Base-by-base conservation (phyloP, 768 basidiomycete species). In the Tulasnella sp. region DNA sequence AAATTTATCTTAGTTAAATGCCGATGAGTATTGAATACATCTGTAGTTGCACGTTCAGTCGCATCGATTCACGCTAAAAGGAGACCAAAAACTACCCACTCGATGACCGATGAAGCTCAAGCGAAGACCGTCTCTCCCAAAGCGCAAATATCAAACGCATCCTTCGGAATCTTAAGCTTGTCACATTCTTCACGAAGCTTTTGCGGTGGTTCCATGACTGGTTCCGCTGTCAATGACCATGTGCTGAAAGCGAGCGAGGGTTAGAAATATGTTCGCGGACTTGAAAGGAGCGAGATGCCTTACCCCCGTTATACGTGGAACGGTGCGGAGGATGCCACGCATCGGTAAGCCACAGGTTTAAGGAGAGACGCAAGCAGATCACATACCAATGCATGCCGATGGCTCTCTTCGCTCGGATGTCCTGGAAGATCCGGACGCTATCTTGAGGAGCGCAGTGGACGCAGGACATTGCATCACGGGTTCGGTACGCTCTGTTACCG, bases 381-480 rank as follows among this genome's bases (percentile, higher is more conserved):
- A 91, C 90, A 90, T 92, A 77, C 92, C 92, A 93, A 84, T 93
- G 93, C 89, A 93, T 93, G 0, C 89, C 92, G 8, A 93, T 83
- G 0, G 91, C 92, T 80, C 87, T 88, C 85, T 89, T 88, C 48
- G 92, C 90, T 72, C 86, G 86, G 60, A 92, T 86, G 83, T 94
- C 93, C 82, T 89, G 86, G 88, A 92, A 93, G 1, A 94, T 86
- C 34, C 88, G 85, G 4, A 94, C 93, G 48, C 92, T 90, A 83
- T 94, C 93, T 74, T 90, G 88, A 1, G 93, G 93, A 0, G 89
- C 89, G 78, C 89, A 90, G 84, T 94, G 93, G 16, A 93, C 86
- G n/a, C 89, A 85, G 18, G 89, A 90, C 89, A 91, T 89, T 83
- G 88, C 87, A 42, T 85, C 83, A 24, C 90, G 86, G 1, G 92